Evolutionary conservation across 805 yeast species (phyloP).

Genomic region (Suhomyces prunicola): DNA sequence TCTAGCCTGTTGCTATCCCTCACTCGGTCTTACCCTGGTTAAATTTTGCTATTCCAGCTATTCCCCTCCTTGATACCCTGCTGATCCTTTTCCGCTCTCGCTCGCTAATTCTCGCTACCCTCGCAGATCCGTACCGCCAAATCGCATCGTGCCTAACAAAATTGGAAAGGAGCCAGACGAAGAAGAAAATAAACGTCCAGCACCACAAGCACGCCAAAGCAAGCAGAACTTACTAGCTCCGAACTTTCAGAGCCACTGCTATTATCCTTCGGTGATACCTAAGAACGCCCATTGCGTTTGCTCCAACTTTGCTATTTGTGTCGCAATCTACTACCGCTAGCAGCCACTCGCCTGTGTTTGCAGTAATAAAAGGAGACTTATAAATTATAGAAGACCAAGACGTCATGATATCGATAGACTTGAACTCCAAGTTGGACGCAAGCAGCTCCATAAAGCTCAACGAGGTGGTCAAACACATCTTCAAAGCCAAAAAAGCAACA

Average conservation of each 20-base stretch:
- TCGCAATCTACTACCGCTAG: background rate
- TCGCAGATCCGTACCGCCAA: background rate
- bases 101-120: background rate
- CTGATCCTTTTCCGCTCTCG: background rate
- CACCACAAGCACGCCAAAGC: background rate
- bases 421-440: constrained; percentile 1
- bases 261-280: background rate
- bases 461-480: constrained; percentile 40
- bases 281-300: background rate
- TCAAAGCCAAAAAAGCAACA: constrained; percentile 57
- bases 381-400: background rate
- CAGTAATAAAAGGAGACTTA: background rate
- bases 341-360: background rate
- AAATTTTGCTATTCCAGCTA: background rate
- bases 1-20: background rate
- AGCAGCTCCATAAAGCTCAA: constrained; percentile 28
- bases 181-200: background rate
- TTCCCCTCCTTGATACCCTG: background rate
- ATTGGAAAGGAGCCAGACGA: background rate
- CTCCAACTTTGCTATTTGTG: background rate
- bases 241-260: background rate
- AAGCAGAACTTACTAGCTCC: background rate
- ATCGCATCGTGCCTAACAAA: background rate
- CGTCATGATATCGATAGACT: constrained; percentile 11
- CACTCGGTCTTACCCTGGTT: background rate